Evolutionary conservation across 192 early-diverging fungal species (phyloP).

Genomic region (Diversispora eburnea): DNA sequence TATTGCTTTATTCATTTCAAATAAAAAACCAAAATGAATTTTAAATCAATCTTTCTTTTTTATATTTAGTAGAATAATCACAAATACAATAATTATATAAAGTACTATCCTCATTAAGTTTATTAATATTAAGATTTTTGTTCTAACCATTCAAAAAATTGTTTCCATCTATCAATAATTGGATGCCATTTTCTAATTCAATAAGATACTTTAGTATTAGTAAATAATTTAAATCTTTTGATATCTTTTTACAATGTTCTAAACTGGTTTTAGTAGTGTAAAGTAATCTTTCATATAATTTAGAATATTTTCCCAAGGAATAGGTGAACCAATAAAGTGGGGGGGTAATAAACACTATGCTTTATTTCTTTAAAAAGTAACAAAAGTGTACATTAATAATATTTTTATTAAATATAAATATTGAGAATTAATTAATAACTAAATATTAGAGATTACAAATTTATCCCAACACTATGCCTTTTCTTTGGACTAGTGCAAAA

Average conservation of each 20-base stretch:
- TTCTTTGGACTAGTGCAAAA: too few species aligned
- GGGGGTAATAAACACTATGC: constrained; percentile 48
- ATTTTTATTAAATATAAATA: too few species aligned
- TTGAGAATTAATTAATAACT: too few species aligned
- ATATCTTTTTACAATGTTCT: constrained; percentile 44
- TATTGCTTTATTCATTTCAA: constrained; percentile 46
- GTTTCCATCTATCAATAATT: constrained; percentile 42
- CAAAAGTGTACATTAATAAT: too few species aligned
- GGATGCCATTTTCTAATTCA: constrained; percentile 41
- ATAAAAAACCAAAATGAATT: constrained; percentile 57
- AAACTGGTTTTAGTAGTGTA: constrained; percentile 52
- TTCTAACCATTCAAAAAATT: constrained; percentile 50
- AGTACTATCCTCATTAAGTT: constrained; percentile 40
- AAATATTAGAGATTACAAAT: too few species aligned
- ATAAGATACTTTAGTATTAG: constrained; percentile 53
- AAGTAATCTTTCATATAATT: constrained; percentile 48
- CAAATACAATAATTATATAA: constrained; percentile 56
- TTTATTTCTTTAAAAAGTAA: too few species aligned
- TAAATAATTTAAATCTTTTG: constrained; percentile 46
- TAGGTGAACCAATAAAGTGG: constrained; percentile 49
- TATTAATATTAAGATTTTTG: constrained; percentile 38
- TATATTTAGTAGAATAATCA: constrained; percentile 33
- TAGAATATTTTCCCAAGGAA: constrained; percentile 50
- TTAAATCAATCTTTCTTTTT: constrained; percentile 32
- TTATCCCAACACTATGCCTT: too few species aligned